Evolutionary conservation across 2,329 filamentous ascomycete species (phyloP), one percentile per base, ranked within the genome.

Genomic region (Trichothecium roseum): DNA sequence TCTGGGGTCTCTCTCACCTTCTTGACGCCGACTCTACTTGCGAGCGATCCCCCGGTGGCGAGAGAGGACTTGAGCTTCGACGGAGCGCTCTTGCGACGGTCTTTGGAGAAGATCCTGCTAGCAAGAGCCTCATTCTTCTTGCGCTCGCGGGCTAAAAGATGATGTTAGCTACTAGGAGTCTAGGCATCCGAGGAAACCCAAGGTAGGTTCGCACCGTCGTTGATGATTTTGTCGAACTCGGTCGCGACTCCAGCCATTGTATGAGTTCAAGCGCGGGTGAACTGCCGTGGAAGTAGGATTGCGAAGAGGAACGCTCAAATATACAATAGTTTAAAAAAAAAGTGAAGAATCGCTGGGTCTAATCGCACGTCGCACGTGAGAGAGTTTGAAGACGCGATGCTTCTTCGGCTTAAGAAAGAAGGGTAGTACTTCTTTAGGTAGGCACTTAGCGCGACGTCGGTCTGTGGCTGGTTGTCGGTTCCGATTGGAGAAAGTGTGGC

Each of bases 41-140:
- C 75, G 34, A 87, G 70, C 3, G 74, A 74, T 48, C 76, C 64
- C 35, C 69, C 63, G 8, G 34, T 31, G 7, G 26, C 30, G 34
- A 54, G 49, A 38, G 54, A 52, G 41, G 59, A 53, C 49, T 64
- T 73, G 38, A 63, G 52, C 39, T 57, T 68, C 30, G 59, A 57
- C 6, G 72, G 69, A 28, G 78, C 69, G 50, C 72, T 80, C 35
- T 70, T 58, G 24, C 68, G 59, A 45, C 78, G 74, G 51, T 73
- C 72, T 43, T 60, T 39, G 45, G 73, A 73, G 46, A 88, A 79
- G 51, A 88, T 84, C 51, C 73, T 68, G 47, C 81, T 69, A 22
- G 83, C 83, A n/a, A 86, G 71, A 4, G 63, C 68, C 51, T 84
- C 74, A 46, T 81, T 78, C 61, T 77, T 79, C 61, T 81, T 81